These are phyloP conservation scores for Penicillium sp. DNA, from an alignment of 2,329 filamentous ascomycete genomes.

Conservation along the genomic window DNA sequence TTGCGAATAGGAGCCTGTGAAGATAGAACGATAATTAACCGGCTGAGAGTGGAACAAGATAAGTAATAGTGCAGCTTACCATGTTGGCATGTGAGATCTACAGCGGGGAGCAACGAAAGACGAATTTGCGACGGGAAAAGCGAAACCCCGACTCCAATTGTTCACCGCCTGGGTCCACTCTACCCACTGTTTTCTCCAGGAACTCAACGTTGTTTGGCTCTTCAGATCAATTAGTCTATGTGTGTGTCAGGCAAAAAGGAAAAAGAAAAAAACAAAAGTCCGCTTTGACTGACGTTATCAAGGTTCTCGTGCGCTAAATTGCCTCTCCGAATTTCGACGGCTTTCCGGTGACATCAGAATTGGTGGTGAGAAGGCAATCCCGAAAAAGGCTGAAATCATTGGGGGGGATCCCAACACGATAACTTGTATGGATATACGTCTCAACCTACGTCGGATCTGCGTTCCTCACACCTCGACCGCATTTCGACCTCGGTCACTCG, in stretches of 20 bases:
- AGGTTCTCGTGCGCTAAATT: neutral
- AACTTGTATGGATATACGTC: conserved; percentile 19
- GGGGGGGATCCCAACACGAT: conserved; percentile 9
- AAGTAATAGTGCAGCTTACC: conserved; percentile 7
- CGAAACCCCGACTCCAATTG: conserved; percentile 5
- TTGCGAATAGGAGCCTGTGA: conserved; percentile 31
- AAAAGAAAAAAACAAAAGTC: neutral
- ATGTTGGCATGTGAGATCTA: conserved; percentile 15
- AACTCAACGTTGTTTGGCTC: conserved; percentile 21
- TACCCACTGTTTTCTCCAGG: conserved; percentile 12
- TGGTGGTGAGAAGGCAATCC: conserved; percentile 10
- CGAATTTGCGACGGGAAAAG: conserved; percentile 12
- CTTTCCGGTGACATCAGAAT: conserved; percentile 9
- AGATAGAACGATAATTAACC: conserved; percentile 14
- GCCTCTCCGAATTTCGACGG: neutral
- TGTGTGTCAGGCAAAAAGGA: neutral
- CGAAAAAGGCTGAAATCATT: conserved; percentile 13
- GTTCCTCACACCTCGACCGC: conserved; percentile 24
- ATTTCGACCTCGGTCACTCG: conserved; percentile 33
- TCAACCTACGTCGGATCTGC: conserved; percentile 24
- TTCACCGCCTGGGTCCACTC: conserved; percentile 9
- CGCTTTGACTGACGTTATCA: conserved; percentile 21
- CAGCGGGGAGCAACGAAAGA: neutral
- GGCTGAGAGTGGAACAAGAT: conserved; percentile 12
- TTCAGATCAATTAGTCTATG: neutral